Evolutionary conservation across 1,284 basidiomycete species (phyloP), one percentile per base, ranked within the genome.

Genomic region (Apiotrichum laibachii): DNA sequence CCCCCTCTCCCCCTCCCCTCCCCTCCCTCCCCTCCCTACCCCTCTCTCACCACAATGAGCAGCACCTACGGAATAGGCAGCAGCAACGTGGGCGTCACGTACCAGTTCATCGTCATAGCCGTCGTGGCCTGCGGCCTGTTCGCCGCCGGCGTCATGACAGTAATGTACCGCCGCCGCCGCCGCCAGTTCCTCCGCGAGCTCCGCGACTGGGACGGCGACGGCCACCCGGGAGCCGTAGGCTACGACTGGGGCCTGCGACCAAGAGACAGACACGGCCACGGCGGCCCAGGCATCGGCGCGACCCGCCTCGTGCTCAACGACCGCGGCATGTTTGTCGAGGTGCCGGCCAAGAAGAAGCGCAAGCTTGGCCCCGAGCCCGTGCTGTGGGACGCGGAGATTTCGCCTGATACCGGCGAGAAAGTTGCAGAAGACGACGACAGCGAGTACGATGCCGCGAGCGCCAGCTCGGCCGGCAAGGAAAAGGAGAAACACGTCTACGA

Each of bases 41-140:
- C 37, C 39, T 8, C 9, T 40, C 4, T 12, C 37, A 31, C 50
- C 37, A 12, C 37, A 31, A 35, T 19, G 31, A 31, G 35, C 47
- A n/a, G n/a, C n/a, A n/a, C n/a, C n/a, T n/a, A 16, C 47, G 5
- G n/a, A 22, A 34, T 3, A 10, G 15, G 8, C 34, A 12, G 9
- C 48, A 48, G n/a, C 34, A 46, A 22, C 48, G 55, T 56, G 39
- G 22, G 52, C 16, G 44, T 46, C 22, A 67, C 64, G 33, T 69
- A 67, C 50, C 69, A 71, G 52, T 61, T 63, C 16, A 60, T 69
- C 43, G 64, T 71, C 15, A 64, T 71, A 44, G 67, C 67, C 26
- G 52, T 71, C 15, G 64, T 71, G 13, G 66, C 66, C 11, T 64
- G 61, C 42, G 66, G 59, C 18, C 60, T 71, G 12, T 56, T 71